phyloP scores from a whole-genome alignment of 495 filamentous ascomycete genomes.

The Penicillium silybi region DNA sequence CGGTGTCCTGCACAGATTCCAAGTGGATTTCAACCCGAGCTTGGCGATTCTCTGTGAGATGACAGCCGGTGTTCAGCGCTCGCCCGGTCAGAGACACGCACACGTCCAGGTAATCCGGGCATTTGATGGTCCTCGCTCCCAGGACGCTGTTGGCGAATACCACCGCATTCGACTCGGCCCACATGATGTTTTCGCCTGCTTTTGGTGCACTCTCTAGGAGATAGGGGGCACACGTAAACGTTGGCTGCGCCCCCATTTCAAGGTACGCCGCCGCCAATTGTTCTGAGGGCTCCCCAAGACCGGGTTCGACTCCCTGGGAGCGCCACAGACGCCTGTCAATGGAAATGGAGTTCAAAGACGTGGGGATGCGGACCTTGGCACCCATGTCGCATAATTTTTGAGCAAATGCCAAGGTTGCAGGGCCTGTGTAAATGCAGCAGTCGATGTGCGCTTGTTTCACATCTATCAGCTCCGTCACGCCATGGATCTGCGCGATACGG shows the following conservation, averaged over 20 bases:
- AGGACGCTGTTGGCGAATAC: constrained; percentile 33
- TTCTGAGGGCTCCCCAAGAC: constrained; percentile 11
- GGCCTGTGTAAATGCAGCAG: constrained; percentile 32
- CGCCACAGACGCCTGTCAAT: constrained; percentile 26
- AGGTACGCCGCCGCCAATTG: constrained; percentile 22
- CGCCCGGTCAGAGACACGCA: constrained; percentile 31
- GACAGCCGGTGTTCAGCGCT: constrained; percentile 15
- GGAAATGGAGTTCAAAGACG: constrained; percentile 32
- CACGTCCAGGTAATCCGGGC: constrained; percentile 31
- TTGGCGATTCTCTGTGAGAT: constrained; percentile 12
- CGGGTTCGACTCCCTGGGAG: constrained; percentile 18
- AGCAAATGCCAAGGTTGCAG: constrained; percentile 22
- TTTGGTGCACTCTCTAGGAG: constrained; percentile 20
- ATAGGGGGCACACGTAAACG: constrained; percentile 34
- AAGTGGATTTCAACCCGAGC: constrained; percentile 8
- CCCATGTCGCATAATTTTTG: constrained; percentile 17
- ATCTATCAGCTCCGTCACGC: constrained; percentile 16
- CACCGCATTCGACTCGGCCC: constrained; percentile 34
- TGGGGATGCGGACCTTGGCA: constrained; percentile 22
- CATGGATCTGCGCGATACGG: constrained; percentile 16
- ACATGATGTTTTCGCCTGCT: constrained; percentile 21
- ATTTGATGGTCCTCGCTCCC: constrained; percentile 29
- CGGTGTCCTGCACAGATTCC: not conserved
- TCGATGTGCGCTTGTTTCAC: constrained; percentile 30
- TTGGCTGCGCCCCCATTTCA: constrained; percentile 27